These are phyloP conservation scores for Eutrema heterophyllum DNA, from an alignment of 345 rosid genomes.

Conservation along the genomic window DNA sequence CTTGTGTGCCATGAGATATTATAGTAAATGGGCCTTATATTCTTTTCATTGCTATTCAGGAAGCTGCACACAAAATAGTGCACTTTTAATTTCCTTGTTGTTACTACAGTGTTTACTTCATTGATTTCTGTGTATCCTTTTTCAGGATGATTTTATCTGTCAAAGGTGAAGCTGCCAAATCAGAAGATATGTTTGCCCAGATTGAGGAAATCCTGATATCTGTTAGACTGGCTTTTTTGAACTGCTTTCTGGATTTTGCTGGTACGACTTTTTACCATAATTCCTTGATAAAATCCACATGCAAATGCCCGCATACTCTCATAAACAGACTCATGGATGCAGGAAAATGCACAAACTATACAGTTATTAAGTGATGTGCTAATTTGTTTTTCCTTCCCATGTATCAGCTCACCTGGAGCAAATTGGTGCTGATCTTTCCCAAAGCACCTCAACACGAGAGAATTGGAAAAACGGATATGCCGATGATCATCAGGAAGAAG, in stretches of 20 bases:
- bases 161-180: conserved; percentile 69
- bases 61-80: background rate
- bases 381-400: conserved; percentile 30
- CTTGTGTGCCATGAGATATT: conserved; percentile 1
- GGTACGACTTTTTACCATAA: conserved; percentile 42
- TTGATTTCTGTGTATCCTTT: conserved; percentile 14
- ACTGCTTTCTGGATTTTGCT: conserved; percentile 96
- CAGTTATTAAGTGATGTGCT: background rate
- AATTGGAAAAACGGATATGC: conserved; percentile 62
- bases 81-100: background rate
- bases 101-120: background rate
- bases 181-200: conserved; percentile 65
- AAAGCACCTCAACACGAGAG: conserved; percentile 39
- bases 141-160: conserved; percentile 80
- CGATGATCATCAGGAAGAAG: conserved; percentile 40
- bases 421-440: conserved; percentile 31
- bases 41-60: background rate
- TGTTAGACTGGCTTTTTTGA: conserved; percentile 83
- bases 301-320: background rate
- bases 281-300: background rate
- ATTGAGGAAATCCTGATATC: conserved; percentile 89
- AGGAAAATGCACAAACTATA: background rate
- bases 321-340: background rate
- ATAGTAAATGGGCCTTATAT: background rate
- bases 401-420: conserved; percentile 35